Conservation (phyloP, 257 asterid genomes). For the Mitragyna speciosa region DNA sequence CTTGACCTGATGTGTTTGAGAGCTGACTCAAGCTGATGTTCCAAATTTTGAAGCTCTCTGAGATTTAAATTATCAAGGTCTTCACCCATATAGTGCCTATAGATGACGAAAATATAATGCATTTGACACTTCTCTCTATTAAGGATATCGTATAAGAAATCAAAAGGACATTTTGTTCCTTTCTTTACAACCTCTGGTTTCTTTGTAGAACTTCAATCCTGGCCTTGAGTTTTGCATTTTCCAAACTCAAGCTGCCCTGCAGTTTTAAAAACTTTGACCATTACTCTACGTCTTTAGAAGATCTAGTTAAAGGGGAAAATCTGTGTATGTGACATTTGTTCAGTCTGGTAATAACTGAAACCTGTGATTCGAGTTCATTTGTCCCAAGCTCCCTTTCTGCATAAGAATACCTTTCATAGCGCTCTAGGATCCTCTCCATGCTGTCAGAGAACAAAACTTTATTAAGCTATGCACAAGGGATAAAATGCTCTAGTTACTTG, state of each 20-base stretch:
- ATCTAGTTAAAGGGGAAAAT: neutral
- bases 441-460: constrained; percentile 27
- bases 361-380: constrained; percentile 53
- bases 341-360: constrained; percentile 13
- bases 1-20: constrained; percentile 73
- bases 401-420: constrained; percentile 73
- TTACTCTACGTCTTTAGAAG: neutral
- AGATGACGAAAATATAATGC: neutral
- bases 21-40: constrained; percentile 73
- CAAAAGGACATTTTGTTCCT: neutral
- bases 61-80: constrained; percentile 56
- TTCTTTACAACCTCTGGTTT: constrained; percentile 54
- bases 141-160: neutral
- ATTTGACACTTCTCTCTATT: neutral
- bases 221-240: constrained; percentile 84
- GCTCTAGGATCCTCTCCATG: constrained; percentile 85
- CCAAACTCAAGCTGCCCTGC: constrained; percentile 76
- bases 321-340: neutral
- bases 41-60: constrained; percentile 85
- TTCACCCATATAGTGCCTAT: constrained; percentile 83
- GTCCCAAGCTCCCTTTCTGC: constrained; percentile 57
- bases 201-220: constrained; percentile 74
- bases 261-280: neutral
- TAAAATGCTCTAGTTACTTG: neutral
- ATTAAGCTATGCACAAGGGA: neutral